phyloP scores from a whole-genome alignment of 495 filamentous ascomycete species.

The Trichoderma parareesei region DNA sequence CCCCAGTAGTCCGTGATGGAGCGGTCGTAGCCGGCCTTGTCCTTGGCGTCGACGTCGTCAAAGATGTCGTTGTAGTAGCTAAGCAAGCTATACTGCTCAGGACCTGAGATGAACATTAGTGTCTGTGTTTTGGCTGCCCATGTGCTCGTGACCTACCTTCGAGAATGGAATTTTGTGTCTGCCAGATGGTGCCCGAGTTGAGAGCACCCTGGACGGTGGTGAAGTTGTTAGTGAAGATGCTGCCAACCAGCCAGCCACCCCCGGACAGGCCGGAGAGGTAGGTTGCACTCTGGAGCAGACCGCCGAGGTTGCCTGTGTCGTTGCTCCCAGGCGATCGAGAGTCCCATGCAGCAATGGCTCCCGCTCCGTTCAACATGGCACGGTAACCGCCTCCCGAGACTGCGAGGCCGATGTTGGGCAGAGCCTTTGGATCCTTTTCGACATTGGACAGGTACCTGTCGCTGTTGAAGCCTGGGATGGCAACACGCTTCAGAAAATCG shows the following conservation, averaged over 20 bases:
- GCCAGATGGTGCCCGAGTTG: conserved; percentile 54
- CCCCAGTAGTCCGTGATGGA: conserved; percentile 86
- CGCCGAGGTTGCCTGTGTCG: conserved; percentile 63
- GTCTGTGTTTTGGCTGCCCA: no score
- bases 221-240: conserved; percentile 86
- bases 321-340: conserved; percentile 61
- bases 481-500: conserved; percentile 62
- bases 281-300: conserved; percentile 74
- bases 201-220: conserved; percentile 55
- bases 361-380: conserved; percentile 83
- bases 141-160: conserved; percentile 20
- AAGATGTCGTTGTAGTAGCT: conserved; percentile 62
- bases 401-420: conserved; percentile 61
- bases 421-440: conserved; percentile 39
- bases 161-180: conserved; percentile 72
- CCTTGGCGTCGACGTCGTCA: conserved; percentile 56
- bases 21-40: conserved; percentile 60
- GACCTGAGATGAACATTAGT: conserved; percentile 18
- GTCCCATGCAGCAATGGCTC: conserved; percentile 79
- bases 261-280: conserved; percentile 83
- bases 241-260: conserved; percentile 81
- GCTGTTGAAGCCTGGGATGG: conserved; percentile 71
- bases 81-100: conserved; percentile 31
- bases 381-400: conserved; percentile 70
- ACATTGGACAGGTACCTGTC: conserved; percentile 54